Evolutionary conservation across 108 stramenopile genomes (phyloP).

Genomic region (Asterionellopsis glacialis): DNA sequence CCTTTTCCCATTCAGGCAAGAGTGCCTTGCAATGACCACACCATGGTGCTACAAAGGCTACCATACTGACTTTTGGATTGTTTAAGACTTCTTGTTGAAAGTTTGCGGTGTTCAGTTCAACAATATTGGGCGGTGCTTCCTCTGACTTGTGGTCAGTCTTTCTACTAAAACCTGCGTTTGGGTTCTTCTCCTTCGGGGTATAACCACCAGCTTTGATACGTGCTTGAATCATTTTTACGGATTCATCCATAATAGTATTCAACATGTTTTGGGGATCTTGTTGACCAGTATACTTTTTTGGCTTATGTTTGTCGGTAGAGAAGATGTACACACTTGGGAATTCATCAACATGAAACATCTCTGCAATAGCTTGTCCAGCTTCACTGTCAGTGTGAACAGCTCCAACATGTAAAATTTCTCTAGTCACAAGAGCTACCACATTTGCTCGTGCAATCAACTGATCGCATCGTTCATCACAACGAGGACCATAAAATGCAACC

Average conservation of each 20-base stretch:
- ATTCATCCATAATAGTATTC: slow-evolving; percentile 7
- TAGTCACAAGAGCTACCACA: slow-evolving; percentile 12
- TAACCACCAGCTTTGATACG: not conserved
- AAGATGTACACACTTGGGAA: slow-evolving; percentile 11
- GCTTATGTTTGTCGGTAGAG: slow-evolving; percentile 10
- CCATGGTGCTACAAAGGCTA: slow-evolving; percentile 30
- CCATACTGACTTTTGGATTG: slow-evolving; percentile 18
- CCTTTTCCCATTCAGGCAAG: slow-evolving; percentile 26
- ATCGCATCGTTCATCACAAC: not conserved
- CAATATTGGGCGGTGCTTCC: not conserved
- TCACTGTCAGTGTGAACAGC: slow-evolving; percentile 17
- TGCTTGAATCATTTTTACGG: slow-evolving; percentile 3
- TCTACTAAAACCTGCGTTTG: slow-evolving; percentile 5
- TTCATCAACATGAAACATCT: slow-evolving; percentile 1
- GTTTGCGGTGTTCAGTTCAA: slow-evolving; percentile 7
- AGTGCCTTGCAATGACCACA: slow-evolving; percentile 35
- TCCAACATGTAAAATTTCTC: slow-evolving; percentile 20
- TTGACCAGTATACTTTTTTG: slow-evolving; percentile 2
- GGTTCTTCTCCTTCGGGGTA: not conserved
- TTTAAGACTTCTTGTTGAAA: slow-evolving; percentile 23
- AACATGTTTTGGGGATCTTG: slow-evolving; percentile 13
- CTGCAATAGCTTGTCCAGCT: slow-evolving; percentile 8
- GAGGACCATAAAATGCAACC: slow-evolving; percentile 16
- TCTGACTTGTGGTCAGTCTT: not conserved
- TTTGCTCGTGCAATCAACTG: slow-evolving; percentile 1